Evolutionary conservation across 2,329 filamentous ascomycete genomes (phyloP).

Genomic region (Huntiella moniliformis): DNA sequence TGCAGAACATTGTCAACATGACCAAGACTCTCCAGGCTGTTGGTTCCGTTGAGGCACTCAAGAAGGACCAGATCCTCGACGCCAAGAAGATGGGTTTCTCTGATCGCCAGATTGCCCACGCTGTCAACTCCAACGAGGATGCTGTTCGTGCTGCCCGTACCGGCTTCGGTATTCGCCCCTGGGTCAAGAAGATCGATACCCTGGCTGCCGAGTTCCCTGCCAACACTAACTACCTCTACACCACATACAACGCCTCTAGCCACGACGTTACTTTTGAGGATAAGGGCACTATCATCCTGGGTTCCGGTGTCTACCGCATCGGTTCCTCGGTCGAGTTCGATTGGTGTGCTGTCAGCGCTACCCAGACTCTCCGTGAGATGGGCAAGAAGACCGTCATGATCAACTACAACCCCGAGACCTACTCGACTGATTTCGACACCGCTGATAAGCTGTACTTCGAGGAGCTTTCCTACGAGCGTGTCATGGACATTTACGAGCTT

Average conservation of each 20-base stretch:
- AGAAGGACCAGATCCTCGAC: conserved; percentile 73
- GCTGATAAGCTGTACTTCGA: conserved; percentile 93
- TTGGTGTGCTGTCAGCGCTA: conserved; percentile 90
- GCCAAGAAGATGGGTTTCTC: conserved; percentile 98
- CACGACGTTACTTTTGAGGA: conserved; percentile 92
- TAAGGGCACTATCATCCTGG: conserved; percentile 73
- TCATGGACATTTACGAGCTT: conserved; percentile 97
- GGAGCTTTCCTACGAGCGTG: conserved; percentile 87
- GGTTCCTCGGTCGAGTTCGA: conserved; percentile 97
- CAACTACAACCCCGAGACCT: conserved; percentile 76
- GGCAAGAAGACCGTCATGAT: conserved; percentile 98
- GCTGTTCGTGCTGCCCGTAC: conserved; percentile 71
- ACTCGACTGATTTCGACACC: conserved; percentile 66
- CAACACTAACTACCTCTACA: conserved; percentile 90
- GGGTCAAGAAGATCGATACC: conserved; percentile 68
- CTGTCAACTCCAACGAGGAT: conserved; percentile 72
- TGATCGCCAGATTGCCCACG: conserved; percentile 79
- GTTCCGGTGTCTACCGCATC: conserved; percentile 92
- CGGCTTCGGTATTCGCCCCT: conserved; percentile 77
- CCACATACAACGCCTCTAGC: conserved; percentile 86
- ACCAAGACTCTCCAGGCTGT: conserved; percentile 69
- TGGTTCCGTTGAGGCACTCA: conserved; percentile 64
- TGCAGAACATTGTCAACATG: conserved; percentile 90
- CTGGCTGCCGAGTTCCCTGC: conserved; percentile 92
- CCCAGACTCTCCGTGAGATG: conserved; percentile 62